Conservation (phyloP, 306 rosid species). For the Elaeagnus macrophylla region DNA sequence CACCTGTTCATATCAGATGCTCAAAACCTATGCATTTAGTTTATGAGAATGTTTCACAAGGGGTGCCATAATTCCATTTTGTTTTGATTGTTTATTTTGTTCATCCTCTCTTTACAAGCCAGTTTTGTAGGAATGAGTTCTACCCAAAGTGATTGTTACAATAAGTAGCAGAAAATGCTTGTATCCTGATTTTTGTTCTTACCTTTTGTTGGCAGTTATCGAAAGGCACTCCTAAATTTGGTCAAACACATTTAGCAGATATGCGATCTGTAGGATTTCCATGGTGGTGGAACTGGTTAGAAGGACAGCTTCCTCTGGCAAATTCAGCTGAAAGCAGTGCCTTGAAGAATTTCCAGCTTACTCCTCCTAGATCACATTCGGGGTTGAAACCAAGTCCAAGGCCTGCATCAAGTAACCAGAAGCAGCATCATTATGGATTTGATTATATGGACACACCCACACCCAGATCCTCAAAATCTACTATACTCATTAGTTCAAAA, state of each 20-base stretch:
- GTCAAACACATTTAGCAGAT: constrained; percentile 46
- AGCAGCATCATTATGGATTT: constrained; percentile 36
- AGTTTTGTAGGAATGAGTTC: too few species aligned
- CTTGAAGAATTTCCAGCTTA: constrained; percentile 52
- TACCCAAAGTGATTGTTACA: too few species aligned
- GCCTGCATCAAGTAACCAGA: constrained; percentile 39
- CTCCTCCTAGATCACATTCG: constrained; percentile 67
- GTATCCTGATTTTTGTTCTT: background rate
- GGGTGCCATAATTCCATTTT: too few species aligned
- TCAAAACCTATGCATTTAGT: background rate
- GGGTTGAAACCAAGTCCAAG: constrained; percentile 58
- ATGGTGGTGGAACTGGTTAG: constrained; percentile 99
- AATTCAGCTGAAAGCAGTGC: constrained; percentile 45
- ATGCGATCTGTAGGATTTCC: constrained; percentile 59
- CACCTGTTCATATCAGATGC: background rate
- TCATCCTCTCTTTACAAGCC: too few species aligned
- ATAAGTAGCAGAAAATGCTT: background rate
- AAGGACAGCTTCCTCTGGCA: constrained; percentile 50
- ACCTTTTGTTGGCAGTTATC: constrained; percentile 41
- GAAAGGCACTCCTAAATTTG: constrained; percentile 71
- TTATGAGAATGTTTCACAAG: too few species aligned
- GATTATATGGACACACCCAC: constrained; percentile 62
- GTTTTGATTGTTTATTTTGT: too few species aligned
- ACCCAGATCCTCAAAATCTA: constrained; percentile 70
- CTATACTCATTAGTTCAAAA: constrained; percentile 36